A percentile compares a stretch with the other conserved stretches of the same genome.
Conservation (phyloP, 257 asterid species). For the Ajuga chamaepitys region DNA sequence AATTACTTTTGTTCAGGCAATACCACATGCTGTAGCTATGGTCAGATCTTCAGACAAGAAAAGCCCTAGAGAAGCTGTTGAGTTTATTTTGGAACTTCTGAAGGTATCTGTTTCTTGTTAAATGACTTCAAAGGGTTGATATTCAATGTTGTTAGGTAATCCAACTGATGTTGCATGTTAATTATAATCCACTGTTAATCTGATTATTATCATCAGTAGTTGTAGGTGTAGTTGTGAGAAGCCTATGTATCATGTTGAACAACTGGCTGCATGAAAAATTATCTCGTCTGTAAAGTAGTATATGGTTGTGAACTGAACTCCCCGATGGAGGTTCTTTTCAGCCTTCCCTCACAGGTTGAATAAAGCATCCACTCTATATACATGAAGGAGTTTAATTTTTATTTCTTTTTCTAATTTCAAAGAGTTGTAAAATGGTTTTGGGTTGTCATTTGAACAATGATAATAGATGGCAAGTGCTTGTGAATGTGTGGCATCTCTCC, state of each 20-base stretch:
- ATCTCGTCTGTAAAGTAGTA: neutral
- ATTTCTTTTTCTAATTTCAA: neutral
- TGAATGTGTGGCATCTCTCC: neutral
- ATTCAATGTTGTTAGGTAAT: neutral
- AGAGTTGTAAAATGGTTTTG: neutral
- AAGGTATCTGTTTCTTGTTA: slow-evolving; percentile 51
- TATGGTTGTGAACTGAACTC: slow-evolving; percentile 7
- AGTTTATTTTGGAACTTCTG: slow-evolving; percentile 88
- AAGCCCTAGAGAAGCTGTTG: slow-evolving; percentile 99
- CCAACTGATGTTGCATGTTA: neutral
- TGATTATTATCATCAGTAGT: neutral
- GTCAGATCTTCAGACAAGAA: slow-evolving; percentile 79
- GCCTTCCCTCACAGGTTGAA: too few species aligned
- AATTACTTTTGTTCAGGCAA: slow-evolving; percentile 57
- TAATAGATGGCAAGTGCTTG: neutral
- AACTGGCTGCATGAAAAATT: neutral
- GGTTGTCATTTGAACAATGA: neutral
- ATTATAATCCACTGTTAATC: slow-evolving; percentile 2
- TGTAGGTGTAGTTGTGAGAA: neutral
- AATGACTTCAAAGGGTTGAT: neutral
- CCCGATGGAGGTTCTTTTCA: too few species aligned
- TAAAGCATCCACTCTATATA: neutral
- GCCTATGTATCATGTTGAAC: neutral
- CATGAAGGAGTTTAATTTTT: too few species aligned
- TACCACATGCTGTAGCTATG: slow-evolving; percentile 91